Conservation (phyloP, 768 basidiomycete genomes). For the Amyloporia xantha region DNA sequence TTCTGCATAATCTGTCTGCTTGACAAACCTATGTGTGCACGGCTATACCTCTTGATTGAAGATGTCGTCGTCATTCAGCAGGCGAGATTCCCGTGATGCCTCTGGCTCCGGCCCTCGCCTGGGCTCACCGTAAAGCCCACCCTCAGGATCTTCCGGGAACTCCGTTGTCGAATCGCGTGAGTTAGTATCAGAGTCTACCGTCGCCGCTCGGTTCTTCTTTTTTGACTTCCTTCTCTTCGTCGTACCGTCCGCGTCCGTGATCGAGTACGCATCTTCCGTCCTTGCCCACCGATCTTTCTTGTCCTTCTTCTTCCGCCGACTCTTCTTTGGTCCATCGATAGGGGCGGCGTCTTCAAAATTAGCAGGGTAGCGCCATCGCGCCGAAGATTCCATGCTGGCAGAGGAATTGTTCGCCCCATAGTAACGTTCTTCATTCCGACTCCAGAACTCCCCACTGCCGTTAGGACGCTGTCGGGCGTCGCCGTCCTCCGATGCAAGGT, state of each 20-base stretch:
- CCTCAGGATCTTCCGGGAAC: constrained; percentile 68
- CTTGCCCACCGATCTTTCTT: constrained; percentile 88
- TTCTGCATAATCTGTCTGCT: no score
- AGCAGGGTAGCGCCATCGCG: constrained; percentile 82
- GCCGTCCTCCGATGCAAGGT: constrained; percentile 21
- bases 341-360: constrained; percentile 61
- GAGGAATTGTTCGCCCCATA: constrained; percentile 46
- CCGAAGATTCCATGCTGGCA: constrained; percentile 32
- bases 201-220: constrained; percentile 41
- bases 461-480: constrained; percentile 18
- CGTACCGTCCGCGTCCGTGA: constrained; percentile 35
- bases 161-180: constrained; percentile 35
- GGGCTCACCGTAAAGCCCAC: constrained; percentile 52
- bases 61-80: constrained; percentile 39
- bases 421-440: constrained; percentile 66
- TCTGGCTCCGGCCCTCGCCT: constrained; percentile 3
- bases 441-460: constrained; percentile 58
- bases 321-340: constrained; percentile 33
- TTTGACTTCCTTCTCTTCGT: constrained; percentile 56
- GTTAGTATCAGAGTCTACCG: constrained; percentile 29
- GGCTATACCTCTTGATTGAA: constrained; percentile 60
- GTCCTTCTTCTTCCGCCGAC: constrained; percentile 60
- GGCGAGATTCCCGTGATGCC: constrained; percentile 3
- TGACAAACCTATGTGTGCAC: neutral
- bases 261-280: constrained; percentile 75